Base-by-base conservation (phyloP, 1,284 basidiomycete species). In the Melampsora americana region DNA sequence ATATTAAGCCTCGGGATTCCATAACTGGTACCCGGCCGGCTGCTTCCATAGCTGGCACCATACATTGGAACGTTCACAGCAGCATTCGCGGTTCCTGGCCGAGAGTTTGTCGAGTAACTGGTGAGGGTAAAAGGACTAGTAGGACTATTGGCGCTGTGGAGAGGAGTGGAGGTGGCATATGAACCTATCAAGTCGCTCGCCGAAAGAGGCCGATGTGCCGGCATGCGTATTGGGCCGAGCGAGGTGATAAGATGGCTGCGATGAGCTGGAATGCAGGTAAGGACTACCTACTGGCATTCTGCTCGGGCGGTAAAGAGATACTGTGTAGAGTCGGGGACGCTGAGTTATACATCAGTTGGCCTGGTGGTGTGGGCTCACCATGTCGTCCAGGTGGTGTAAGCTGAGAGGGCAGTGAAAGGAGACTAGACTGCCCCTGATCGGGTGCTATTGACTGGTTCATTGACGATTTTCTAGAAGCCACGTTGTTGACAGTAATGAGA, bases 141-240 rank as follows among this genome's bases (percentile, higher is more conserved):
- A 6, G 53, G 53, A 14, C 53, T 28, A 56, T 56, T 56, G 39
- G 39, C 39, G 39, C 39, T 42, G 53, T 56, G 53, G 6, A 56
- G n/a, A 23, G 53, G 53, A 28, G 53, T 56, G 26, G 53, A 18
- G 11, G 53, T 6, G 6, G 9, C 53, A 56, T 56, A 56, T 28
- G 53, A 56, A 23, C n/a, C 53, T 56, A n/a, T 28, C 53, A n/a
- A 18, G 53, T 56, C 53, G 53, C 26, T 65, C 16, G 16, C 69
- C 69, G 28, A 72, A 72, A 0, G 60, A 65, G 23, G 28, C 26
- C 5, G 59, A 64, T 2, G 69, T 72, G 2, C 69, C 69, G 14
- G 69, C 39, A 28, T 72, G 69, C 18, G 69, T 72, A 53, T 53
- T 72, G 5, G 69, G 69, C 14, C 69, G 59, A 3, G 62, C 42